Evolutionary conservation across 768 basidiomycete genomes (phyloP), one percentile per base, ranked within the genome.

Genomic region (Tricholoma hemisulphureum): DNA sequence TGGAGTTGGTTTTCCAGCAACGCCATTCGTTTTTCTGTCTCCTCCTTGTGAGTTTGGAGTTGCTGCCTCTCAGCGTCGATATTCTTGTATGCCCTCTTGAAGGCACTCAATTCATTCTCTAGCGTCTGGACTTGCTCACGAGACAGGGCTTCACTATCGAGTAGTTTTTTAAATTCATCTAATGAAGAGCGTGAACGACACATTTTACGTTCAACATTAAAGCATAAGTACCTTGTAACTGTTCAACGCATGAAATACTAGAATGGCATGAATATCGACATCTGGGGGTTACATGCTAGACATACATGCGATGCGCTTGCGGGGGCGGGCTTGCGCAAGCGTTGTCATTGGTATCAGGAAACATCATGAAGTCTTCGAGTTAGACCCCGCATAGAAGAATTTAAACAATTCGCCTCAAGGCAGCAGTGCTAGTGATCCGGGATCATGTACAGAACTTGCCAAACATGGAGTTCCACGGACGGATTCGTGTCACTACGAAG

Each of bases 31-130:
- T 73, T 77, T 20, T 75, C 69, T 6, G 69, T 67, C 34, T 76
- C 74, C 39, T 67, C 67, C 56, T 73, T 73, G 31, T 69, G 56
- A 51, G 60, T 68, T 57, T 75, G 69, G 24, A 74, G 68, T 39
- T 68, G 65, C 52, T 65, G 60, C 35, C 71, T 68, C 54, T 79
- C 75, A 11, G 66, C 58, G 21, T 77, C 73, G 21, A 75, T 65
- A 32, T 71, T 71, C 32, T 64, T 67, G 61, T 75, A 78, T 14
- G 77, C 78, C 16, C 70, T 71, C 61, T 79, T 78, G 61, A 78
- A 77, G 8, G 77, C 74, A 23, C 58, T 65, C 53, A 81, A 60
- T 23, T 81, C 77, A 14, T 61, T 69, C 58, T 79, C 70, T 6
- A 81, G 71, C 31, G 70, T 65, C 43, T 66, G 68, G 21, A 78